These are phyloP conservation scores for Malassezia sp. DNA, from an alignment of 1,284 basidiomycete species.

Conservation along the genomic window DNA sequence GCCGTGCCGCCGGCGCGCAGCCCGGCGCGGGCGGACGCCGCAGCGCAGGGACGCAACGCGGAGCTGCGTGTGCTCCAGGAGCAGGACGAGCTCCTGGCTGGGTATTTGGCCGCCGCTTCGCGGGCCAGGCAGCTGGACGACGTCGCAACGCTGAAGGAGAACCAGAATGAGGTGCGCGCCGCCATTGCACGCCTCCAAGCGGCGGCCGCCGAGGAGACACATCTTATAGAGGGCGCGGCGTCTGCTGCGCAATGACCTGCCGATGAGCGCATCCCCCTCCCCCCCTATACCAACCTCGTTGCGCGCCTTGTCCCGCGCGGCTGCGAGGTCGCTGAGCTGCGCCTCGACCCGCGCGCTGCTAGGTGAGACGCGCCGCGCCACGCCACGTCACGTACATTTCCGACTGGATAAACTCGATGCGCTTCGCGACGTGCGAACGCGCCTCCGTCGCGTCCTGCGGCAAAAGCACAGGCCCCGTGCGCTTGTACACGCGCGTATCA, in stretches of 20 bases:
- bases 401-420: constrained; percentile 74
- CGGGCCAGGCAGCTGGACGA: constrained; percentile 39
- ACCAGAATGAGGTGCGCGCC: constrained; percentile 30
- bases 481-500: constrained; percentile 77
- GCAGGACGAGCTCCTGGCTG: constrained; percentile 29
- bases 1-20: constrained; percentile 3
- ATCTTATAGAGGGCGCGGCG: too few species aligned
- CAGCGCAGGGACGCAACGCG: constrained; percentile 7
- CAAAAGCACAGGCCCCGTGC: constrained; percentile 79
- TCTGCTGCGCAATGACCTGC: too few species aligned
- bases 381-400: constrained; percentile 73
- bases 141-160: constrained; percentile 27
- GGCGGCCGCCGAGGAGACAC: too few species aligned
- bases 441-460: constrained; percentile 82
- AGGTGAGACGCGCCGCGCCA: too few species aligned
- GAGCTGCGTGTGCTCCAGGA: constrained; percentile 34
- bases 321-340: constrained; percentile 3
- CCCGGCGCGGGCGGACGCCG: not conserved
- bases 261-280: too few species aligned
- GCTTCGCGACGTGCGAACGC: constrained; percentile 75
- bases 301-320: constrained; percentile 12
- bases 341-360: constrained; percentile 16
- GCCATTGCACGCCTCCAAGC: constrained; percentile 29
- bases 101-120: constrained; percentile 30
- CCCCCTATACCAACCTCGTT: too few species aligned